phyloP scores from a whole-genome alignment of 768 basidiomycete species.

The Lepiota venenata region DNA sequence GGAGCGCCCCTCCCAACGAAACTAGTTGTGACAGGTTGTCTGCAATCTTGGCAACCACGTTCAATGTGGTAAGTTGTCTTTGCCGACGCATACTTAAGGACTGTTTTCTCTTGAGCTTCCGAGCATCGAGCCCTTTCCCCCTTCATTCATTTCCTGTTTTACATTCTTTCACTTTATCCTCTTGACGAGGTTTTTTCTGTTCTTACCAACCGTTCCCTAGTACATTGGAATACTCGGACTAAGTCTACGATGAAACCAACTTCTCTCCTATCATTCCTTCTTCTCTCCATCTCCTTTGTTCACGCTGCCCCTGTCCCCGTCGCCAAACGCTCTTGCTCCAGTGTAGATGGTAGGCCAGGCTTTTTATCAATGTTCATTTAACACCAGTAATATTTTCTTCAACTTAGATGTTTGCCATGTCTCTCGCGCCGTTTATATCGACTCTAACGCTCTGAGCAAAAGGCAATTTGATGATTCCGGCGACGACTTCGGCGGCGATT shows the following conservation, averaged over 20 bases:
- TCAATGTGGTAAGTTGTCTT: too few relatives aligned
- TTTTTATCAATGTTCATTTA: neutral
- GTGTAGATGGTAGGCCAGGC: neutral
- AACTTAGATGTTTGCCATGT: neutral
- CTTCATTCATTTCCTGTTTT: neutral
- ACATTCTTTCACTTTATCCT: slow-evolving; percentile 4
- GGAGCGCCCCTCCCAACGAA: too few relatives aligned
- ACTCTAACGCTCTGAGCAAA: neutral
- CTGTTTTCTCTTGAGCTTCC: too few relatives aligned
- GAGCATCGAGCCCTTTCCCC: neutral
- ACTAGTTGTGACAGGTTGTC: too few relatives aligned
- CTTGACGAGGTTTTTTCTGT: slow-evolving; percentile 14
- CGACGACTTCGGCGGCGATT: neutral
- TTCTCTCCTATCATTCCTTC: slow-evolving; percentile 1
- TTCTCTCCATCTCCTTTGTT: neutral
- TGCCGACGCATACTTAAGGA: neutral
- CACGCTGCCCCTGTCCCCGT: neutral
- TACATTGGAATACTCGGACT: neutral
- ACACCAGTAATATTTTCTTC: neutral
- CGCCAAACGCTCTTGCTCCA: neutral
- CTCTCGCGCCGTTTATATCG: neutral
- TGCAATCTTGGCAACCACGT: too few relatives aligned
- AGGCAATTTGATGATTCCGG: neutral
- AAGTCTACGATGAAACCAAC: neutral
- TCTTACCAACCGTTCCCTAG: neutral